Evolutionary conservation across 2,329 filamentous ascomycete genomes (phyloP).

Genomic region (Ascochyta clinopodiicola): DNA sequence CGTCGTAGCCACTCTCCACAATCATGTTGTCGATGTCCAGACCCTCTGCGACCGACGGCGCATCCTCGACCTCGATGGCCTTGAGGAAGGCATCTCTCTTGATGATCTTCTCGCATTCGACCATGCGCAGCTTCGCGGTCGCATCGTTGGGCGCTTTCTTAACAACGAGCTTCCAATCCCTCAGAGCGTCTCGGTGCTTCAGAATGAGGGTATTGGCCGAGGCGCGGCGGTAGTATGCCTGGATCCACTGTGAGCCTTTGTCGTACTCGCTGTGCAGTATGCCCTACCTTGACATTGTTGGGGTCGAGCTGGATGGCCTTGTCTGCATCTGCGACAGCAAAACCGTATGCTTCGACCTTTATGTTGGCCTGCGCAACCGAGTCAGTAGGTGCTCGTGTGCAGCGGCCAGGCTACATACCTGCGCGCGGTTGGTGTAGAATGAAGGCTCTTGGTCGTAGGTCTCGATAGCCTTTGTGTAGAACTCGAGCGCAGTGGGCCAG

Average conservation of each 20-base stretch:
- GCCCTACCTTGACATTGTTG: constrained; percentile 81
- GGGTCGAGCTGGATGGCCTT: constrained; percentile 91
- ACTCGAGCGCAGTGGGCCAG: constrained; percentile 80
- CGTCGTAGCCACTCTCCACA: constrained; percentile 86
- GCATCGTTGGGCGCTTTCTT: constrained; percentile 87
- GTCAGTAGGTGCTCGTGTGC: constrained; percentile 36
- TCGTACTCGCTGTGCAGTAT: neutral
- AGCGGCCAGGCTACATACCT: constrained; percentile 64
- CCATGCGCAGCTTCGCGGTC: constrained; percentile 86
- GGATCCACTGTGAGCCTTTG: constrained; percentile 19
- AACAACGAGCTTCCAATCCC: constrained; percentile 90
- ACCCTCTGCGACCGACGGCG: constrained; percentile 89
- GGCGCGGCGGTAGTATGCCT: constrained; percentile 95
- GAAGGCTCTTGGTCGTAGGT: constrained; percentile 82
- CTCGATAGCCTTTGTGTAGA: constrained; percentile 87
- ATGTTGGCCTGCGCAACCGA: constrained; percentile 76
- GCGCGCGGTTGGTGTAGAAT: constrained; percentile 93
- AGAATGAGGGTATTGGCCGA: constrained; percentile 91
- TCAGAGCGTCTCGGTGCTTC: constrained; percentile 83
- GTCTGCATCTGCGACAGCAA: constrained; percentile 87
- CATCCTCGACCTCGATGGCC: constrained; percentile 91
- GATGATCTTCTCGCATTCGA: constrained; percentile 94
- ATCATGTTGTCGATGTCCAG: constrained; percentile 85
- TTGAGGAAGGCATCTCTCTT: constrained; percentile 91
- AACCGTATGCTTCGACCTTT: constrained; percentile 93